Percentiles rank a stretch among this genome's conserved stretches.
Conservation (phyloP, 805 yeast genomes). For the Cyberlindnera maclurae region DNA sequence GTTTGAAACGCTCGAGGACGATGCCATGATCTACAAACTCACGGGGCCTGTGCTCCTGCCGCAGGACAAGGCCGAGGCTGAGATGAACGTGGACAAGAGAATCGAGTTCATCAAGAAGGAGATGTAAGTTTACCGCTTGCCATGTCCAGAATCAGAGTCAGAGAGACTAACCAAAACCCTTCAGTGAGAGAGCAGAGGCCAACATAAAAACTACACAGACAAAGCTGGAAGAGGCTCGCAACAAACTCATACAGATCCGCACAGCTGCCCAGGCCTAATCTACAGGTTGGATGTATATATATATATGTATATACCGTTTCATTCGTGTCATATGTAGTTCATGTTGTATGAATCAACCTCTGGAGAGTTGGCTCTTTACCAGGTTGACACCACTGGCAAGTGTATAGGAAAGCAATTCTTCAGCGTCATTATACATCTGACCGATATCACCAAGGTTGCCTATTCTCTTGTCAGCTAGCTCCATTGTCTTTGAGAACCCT, state of each 20-base stretch:
- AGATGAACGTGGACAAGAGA: constrained; percentile 77
- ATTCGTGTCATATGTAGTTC: not conserved
- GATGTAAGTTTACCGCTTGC: constrained; percentile 32
- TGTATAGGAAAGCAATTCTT: constrained; percentile 67
- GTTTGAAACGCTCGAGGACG: constrained; percentile 56
- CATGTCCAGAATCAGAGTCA: not conserved
- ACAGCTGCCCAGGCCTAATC: constrained; percentile 18
- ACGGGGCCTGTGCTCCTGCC: constrained; percentile 92
- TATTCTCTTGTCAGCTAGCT: constrained; percentile 57
- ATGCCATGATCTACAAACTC: constrained; percentile 75
- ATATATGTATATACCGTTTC: not conserved
- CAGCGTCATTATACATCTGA: constrained; percentile 51
- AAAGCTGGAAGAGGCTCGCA: constrained; percentile 53
- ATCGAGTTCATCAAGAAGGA: constrained; percentile 80
- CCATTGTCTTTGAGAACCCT: constrained; percentile 48
- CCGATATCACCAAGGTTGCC: constrained; percentile 48
- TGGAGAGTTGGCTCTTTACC: constrained; percentile 58
- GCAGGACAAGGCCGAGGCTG: constrained; percentile 80
- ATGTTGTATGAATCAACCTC: constrained; percentile 36
- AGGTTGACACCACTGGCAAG: constrained; percentile 57
- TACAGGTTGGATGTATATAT: constrained; percentile 1
- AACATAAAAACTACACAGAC: constrained; percentile 52
- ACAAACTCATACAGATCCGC: constrained; percentile 42
- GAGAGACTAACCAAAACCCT: constrained; percentile 1
- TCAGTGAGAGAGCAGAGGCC: constrained; percentile 55